Evolutionary conservation across 2,329 filamentous ascomycete species (phyloP).

Genomic region (Ophiostoma pallidulum): DNA sequence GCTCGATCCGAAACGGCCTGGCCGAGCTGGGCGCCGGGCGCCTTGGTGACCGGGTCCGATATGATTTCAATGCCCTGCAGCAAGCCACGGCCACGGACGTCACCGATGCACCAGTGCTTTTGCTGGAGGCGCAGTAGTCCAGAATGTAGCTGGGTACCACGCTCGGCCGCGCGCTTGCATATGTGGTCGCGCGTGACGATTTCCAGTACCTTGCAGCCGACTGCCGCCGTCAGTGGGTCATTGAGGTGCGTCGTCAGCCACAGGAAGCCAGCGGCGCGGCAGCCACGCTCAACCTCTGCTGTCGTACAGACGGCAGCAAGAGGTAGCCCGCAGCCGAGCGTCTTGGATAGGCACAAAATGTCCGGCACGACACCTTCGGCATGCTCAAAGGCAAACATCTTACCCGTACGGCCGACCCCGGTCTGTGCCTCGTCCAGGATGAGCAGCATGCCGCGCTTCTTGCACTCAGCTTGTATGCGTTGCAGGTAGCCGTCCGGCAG

Average conservation of each 20-base stretch:
- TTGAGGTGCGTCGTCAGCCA: conserved; percentile 56
- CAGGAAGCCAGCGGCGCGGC: conserved; percentile 40
- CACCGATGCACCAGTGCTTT: conserved; percentile 50
- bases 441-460: conserved; percentile 44
- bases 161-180: conserved; percentile 32
- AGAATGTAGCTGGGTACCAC: conserved; percentile 36
- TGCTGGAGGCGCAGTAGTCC: conserved; percentile 36
- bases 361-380: conserved; percentile 35
- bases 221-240: conserved; percentile 50
- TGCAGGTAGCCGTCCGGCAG: conserved; percentile 48
- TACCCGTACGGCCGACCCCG: conserved; percentile 43
- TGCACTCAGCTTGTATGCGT: conserved; percentile 40
- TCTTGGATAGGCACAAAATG: conserved; percentile 44
- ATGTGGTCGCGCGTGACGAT: conserved; percentile 48
- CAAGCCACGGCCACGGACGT: conserved; percentile 49
- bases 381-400: conserved; percentile 49
- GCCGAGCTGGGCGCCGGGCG: conserved; percentile 38
- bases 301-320: conserved; percentile 49
- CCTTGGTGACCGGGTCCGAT: conserved; percentile 35
- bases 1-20: conserved; percentile 24
- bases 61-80: conserved; percentile 53
- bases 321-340: conserved; percentile 41
- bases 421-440: conserved; percentile 55
- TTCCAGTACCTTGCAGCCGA: conserved; percentile 53
- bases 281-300: conserved; percentile 39